These are phyloP conservation scores for Paecilomyces niveus DNA, from an alignment of 2,329 filamentous ascomycete genomes.

Conservation along the genomic window DNA sequence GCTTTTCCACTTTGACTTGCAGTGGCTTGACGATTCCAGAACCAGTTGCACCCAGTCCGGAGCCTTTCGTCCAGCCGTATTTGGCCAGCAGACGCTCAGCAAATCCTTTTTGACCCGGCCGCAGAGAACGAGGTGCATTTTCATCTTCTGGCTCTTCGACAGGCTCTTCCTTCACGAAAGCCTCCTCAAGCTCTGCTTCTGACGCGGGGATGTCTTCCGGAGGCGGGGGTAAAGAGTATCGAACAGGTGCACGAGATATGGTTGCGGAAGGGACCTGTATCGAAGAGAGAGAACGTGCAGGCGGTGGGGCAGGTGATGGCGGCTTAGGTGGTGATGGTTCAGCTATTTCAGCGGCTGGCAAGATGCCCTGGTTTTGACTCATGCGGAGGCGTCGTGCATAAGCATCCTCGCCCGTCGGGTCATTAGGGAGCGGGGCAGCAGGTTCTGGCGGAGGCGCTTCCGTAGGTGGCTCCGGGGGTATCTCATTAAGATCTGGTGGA, in stretches of 20 bases:
- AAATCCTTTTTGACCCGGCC: constrained; percentile 76
- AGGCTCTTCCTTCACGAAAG: constrained; percentile 32
- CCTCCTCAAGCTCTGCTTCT: constrained; percentile 45
- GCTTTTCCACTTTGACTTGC: constrained; percentile 76
- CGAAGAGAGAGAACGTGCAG: constrained; percentile 29
- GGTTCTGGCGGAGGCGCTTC: constrained; percentile 25
- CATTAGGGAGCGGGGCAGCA: constrained; percentile 45
- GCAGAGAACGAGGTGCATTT: constrained; percentile 49
- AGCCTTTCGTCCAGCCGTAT: constrained; percentile 86
- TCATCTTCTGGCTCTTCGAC: constrained; percentile 29
- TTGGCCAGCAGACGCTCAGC: constrained; percentile 85
- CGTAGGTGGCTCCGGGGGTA: constrained; percentile 12
- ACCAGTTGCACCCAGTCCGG: constrained; percentile 74
- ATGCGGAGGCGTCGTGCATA: constrained; percentile 58
- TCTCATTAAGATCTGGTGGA: constrained; percentile 37
- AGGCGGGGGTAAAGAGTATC: constrained; percentile 55
- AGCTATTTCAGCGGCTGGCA: constrained; percentile 7
- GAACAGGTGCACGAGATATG: constrained; percentile 72
- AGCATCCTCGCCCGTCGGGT: constrained; percentile 61
- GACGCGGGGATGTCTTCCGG: constrained; percentile 47
- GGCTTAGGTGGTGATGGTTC: constrained; percentile 12
- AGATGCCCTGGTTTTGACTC: constrained; percentile 33
- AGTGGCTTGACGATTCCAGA: constrained; percentile 81
- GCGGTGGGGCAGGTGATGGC: constrained; percentile 25
- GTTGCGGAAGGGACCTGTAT: constrained; percentile 44